Percentiles rank a stretch among this genome's conserved stretches.
phyloP scores from a whole-genome alignment of 139 green algal genomes.

The Chlorella sp. region DNA sequence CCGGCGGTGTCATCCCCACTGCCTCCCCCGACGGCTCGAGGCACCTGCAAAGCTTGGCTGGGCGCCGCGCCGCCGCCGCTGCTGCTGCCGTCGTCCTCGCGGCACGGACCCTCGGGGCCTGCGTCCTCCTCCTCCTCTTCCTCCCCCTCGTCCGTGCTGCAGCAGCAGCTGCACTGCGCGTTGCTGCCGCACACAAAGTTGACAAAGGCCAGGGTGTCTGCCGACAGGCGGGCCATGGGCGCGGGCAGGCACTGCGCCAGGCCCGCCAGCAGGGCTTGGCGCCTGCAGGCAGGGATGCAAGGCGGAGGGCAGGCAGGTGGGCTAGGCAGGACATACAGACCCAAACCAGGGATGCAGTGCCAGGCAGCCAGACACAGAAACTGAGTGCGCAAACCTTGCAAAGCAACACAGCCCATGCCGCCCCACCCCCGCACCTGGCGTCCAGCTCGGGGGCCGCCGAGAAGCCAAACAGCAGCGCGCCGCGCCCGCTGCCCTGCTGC shows the following conservation, averaged over 20 bases:
- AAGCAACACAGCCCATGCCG: neutral
- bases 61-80: neutral
- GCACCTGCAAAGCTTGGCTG: neutral
- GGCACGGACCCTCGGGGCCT: neutral
- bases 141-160: neutral
- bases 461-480: conserved; percentile 36
- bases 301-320: neutral
- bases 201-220: conserved; percentile 18
- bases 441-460: neutral
- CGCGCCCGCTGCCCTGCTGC: neutral
- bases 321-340: neutral
- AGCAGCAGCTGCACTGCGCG: conserved; percentile 19
- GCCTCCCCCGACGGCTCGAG: neutral
- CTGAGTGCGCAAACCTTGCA: neutral
- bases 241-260: conserved; percentile 21
- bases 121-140: conserved; percentile 1
- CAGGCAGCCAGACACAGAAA: too few relatives aligned
- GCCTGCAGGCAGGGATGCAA: neutral
- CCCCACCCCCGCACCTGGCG: neutral
- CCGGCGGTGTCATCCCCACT: neutral
- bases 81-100: neutral
- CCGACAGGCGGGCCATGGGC: conserved; percentile 1
- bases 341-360: too few relatives aligned
- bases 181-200: conserved; percentile 17
- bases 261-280: neutral